phyloP scores from a whole-genome alignment of 352 stramenopile species.

The Sclerospora graminicola region DNA sequence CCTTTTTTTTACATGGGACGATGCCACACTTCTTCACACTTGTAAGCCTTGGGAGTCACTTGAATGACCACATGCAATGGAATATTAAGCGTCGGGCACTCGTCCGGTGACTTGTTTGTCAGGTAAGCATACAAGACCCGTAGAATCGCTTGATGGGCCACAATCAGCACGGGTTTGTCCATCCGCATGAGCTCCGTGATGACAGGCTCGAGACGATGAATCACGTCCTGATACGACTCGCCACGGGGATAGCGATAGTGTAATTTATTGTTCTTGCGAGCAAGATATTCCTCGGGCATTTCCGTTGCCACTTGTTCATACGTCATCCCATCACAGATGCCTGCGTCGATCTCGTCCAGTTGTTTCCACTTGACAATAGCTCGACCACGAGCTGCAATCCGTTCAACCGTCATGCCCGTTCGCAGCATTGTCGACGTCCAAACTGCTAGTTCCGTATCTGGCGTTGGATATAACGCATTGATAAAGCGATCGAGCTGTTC shows the following conservation, averaged over 20 bases:
- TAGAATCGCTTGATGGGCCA: constrained; percentile 93
- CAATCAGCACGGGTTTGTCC: constrained; percentile 87
- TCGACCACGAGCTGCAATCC: constrained; percentile 47
- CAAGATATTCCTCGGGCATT: constrained; percentile 91
- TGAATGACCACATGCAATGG: constrained; percentile 93
- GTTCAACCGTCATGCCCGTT: constrained; percentile 93
- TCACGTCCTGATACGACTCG: constrained; percentile 97
- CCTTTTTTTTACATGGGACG: constrained; percentile 57
- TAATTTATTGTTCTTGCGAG: constrained; percentile 87
- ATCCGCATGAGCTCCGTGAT: constrained; percentile 96
- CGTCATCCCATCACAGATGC: constrained; percentile 94
- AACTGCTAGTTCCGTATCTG: constrained; percentile 75
- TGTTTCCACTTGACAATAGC: constrained; percentile 83
- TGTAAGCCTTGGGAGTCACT: constrained; percentile 91
- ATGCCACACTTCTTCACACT: constrained; percentile 90
- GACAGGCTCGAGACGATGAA: constrained; percentile 93
- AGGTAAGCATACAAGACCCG: constrained; percentile 95
- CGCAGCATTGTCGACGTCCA: constrained; percentile 95
- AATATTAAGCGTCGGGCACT: constrained; percentile 90
- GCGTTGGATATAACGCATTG: constrained; percentile 78
- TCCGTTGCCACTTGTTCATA: constrained; percentile 94
- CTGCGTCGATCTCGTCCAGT: constrained; percentile 95
- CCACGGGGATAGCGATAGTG: constrained; percentile 85
- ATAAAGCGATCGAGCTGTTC: constrained; percentile 90
- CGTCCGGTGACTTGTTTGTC: constrained; percentile 87